A percentile compares a stretch with the other conserved stretches of the same genome.
Evolutionary conservation across 2,329 filamentous ascomycete species (phyloP).

Genomic region (Emericellopsis atlantica): DNA sequence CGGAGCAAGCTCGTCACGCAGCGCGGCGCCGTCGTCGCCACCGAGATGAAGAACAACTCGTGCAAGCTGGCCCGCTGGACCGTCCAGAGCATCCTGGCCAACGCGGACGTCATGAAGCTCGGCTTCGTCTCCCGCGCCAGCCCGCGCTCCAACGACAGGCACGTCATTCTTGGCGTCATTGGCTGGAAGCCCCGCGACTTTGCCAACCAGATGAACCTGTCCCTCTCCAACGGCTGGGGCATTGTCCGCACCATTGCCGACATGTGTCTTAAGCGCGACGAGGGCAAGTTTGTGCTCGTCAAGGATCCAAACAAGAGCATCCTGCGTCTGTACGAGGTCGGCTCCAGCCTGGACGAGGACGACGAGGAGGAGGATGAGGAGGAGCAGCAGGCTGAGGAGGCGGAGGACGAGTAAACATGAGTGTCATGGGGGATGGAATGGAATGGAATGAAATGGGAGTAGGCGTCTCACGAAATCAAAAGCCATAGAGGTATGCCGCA

Average conservation of each 20-base stretch:
- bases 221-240: conserved; percentile 94
- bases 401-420: conserved; percentile 13
- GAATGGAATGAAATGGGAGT: conserved; percentile 7
- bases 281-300: conserved; percentile 69
- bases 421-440: conserved; percentile 1
- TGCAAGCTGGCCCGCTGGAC: conserved; percentile 98
- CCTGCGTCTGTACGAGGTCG: conserved; percentile 85
- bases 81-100: conserved; percentile 88
- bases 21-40: conserved; percentile 92
- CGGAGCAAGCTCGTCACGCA: conserved; percentile 86
- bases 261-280: conserved; percentile 68
- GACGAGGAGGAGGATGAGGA: conserved; percentile 50
- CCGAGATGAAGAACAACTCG: conserved; percentile 99
- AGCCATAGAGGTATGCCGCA: not conserved
- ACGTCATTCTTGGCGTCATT: conserved; percentile 88
- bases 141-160: conserved; percentile 84
- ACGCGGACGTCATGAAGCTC: conserved; percentile 98
- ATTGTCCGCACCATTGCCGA: conserved; percentile 97
- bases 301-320: conserved; percentile 97
- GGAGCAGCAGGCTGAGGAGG: conserved; percentile 37
- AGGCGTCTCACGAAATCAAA: not conserved
- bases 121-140: conserved; percentile 93
- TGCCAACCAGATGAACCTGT: conserved; percentile 94
- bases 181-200: conserved; percentile 98
- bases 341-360: conserved; percentile 76